These are phyloP conservation scores for Acanthamoeba castellanii DNA, from an alignment of 208 protist genomes.

Conservation along the genomic window DNA sequence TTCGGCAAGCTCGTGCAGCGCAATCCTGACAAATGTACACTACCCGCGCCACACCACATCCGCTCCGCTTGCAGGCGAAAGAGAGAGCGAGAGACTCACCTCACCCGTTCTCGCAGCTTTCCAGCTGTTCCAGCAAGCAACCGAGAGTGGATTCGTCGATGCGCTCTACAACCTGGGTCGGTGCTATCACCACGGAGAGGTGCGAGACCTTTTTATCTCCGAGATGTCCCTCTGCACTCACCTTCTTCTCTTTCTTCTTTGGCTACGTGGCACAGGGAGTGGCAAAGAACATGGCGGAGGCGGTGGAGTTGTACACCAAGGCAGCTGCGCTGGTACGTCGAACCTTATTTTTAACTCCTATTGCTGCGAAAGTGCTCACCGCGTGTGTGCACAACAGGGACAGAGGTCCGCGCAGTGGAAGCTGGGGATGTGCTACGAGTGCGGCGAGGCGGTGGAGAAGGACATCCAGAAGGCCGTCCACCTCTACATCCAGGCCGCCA, in stretches of 20 bases:
- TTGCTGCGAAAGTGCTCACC: background rate
- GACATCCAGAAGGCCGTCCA: constrained; percentile 13
- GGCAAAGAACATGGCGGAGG: background rate
- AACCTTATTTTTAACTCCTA: background rate
- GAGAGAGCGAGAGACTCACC: no score
- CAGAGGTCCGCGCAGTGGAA: constrained; percentile 11
- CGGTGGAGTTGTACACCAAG: background rate
- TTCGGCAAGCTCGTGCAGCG: background rate
- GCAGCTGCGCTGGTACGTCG: background rate
- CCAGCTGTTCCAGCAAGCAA: background rate
- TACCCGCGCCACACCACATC: no score
- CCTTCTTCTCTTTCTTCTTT: no score
- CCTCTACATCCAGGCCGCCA: constrained; percentile 29
- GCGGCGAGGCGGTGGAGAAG: constrained; percentile 56
- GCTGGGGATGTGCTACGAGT: constrained; percentile 69
- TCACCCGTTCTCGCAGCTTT: background rate
- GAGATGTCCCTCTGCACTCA: no score
- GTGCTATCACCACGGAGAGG: background rate
- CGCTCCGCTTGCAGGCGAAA: no score
- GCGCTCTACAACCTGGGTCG: background rate
- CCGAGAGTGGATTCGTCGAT: background rate
- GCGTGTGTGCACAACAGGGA: background rate
- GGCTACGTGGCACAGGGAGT: background rate
- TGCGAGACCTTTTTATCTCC: no score
- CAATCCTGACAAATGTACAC: background rate